phyloP scores from a whole-genome alignment of 305 asterid genomes.

The Withania somnifera region DNA sequence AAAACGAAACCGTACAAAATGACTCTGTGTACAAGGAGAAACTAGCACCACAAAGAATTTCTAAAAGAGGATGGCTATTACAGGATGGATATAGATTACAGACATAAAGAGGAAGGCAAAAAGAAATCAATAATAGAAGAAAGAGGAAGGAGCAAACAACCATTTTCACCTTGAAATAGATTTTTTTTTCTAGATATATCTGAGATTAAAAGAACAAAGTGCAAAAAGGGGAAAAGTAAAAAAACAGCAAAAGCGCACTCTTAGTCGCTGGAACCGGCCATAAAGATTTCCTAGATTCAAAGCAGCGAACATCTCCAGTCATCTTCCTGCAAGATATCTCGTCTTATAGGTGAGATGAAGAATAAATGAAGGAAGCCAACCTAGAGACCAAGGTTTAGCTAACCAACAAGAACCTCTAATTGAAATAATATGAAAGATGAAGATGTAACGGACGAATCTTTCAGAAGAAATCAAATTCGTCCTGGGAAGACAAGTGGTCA shows the following conservation, averaged over 20 bases:
- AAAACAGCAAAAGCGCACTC: neutral
- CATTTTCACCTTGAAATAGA: neutral
- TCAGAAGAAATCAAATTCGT: neutral
- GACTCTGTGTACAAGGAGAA: neutral
- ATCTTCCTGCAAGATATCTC: neutral
- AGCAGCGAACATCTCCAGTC: conserved; percentile 2
- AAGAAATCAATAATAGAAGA: neutral
- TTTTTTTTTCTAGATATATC: neutral
- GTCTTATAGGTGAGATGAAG: neutral
- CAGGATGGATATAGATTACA: neutral
- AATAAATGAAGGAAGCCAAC: neutral
- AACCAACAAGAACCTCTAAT: neutral
- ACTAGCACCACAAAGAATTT: neutral
- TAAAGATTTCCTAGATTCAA: neutral
- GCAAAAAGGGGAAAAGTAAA: neutral
- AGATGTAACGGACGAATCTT: neutral
- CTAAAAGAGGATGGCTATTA: neutral
- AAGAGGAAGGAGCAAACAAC: neutral
- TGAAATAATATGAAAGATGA: neutral
- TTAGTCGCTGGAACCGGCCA: neutral
- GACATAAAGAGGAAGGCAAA: neutral
- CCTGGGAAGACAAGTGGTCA: neutral
- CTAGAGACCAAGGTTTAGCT: neutral
- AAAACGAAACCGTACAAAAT: neutral
- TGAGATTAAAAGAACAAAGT: neutral